These are phyloP conservation scores for Nakazawaea populi DNA, from an alignment of 805 yeast genomes.

Conservation along the genomic window DNA sequence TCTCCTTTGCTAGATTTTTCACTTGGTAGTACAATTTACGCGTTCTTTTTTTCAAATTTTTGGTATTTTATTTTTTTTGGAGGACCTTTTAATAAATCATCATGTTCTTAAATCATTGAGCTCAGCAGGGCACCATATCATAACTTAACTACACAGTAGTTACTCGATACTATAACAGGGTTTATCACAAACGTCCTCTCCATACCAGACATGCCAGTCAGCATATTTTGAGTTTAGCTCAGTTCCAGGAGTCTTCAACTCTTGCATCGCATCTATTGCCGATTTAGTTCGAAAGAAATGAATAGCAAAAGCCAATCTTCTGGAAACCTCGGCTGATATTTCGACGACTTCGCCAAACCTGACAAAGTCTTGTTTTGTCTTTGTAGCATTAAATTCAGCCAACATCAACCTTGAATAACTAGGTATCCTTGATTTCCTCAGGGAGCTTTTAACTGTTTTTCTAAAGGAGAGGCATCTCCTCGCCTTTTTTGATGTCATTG, in stretches of 20 bases:
- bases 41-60: no score
- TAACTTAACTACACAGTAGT: neutral
- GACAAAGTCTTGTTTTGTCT: constrained; percentile 43
- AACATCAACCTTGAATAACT: constrained; percentile 31
- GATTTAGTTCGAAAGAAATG: constrained; percentile 52
- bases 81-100: no score
- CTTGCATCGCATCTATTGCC: constrained; percentile 51
- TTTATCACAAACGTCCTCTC: constrained; percentile 58
- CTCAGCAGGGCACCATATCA: no score
- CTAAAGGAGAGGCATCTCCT: constrained; percentile 52
- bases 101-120: no score
- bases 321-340: constrained; percentile 59
- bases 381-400: constrained; percentile 39
- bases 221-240: constrained; percentile 38
- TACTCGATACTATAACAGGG: constrained; percentile 29
- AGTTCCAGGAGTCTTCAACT: constrained; percentile 21
- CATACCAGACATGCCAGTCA: constrained; percentile 63
- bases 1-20: no score
- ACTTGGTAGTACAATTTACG: no score
- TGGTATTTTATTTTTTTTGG: no score
- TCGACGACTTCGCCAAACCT: constrained; percentile 57
- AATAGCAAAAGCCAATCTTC: constrained; percentile 55
- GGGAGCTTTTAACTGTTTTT: constrained; percentile 21
- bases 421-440: constrained; percentile 15
- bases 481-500: constrained; percentile 38